These are phyloP conservation scores for Cyclotella atomus DNA, from an alignment of 108 stramenopile genomes.

Conservation along the genomic window DNA sequence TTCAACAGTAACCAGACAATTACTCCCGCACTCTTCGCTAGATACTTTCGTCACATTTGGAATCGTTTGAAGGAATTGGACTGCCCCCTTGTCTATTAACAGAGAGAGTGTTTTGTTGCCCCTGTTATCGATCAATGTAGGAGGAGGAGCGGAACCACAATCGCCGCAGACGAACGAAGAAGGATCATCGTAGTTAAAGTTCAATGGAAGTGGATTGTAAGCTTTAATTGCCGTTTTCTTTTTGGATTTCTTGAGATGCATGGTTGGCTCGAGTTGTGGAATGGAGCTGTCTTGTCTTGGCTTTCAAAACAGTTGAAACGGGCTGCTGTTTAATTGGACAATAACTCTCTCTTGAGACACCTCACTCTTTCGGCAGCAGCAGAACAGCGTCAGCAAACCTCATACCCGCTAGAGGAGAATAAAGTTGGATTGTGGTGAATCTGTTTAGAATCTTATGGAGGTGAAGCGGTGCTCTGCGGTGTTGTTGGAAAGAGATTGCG, in stretches of 20 bases:
- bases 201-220: background rate
- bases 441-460: background rate
- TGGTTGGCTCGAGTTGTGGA: background rate
- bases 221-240: background rate
- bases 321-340: no score
- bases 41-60: background rate
- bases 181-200: slow-evolving; percentile 5
- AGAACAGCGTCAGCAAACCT: background rate
- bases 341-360: no score
- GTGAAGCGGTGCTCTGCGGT: background rate
- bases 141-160: slow-evolving; percentile 1
- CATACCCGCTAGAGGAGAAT: background rate
- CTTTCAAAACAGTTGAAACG: no score
- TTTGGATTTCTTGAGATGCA: background rate
- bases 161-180: background rate
- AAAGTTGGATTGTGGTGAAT: background rate
- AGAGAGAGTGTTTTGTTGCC: background rate
- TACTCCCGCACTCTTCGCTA: background rate
- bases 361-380: no score
- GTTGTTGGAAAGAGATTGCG: background rate
- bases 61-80: background rate
- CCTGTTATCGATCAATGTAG: background rate
- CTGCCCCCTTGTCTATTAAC: background rate
- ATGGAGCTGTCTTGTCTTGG: background rate
- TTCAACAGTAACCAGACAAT: background rate